Evolutionary conservation across 2,329 filamentous ascomycete genomes (phyloP), one percentile per base, ranked within the genome.

Genomic region (Sporothrix sp.): DNA sequence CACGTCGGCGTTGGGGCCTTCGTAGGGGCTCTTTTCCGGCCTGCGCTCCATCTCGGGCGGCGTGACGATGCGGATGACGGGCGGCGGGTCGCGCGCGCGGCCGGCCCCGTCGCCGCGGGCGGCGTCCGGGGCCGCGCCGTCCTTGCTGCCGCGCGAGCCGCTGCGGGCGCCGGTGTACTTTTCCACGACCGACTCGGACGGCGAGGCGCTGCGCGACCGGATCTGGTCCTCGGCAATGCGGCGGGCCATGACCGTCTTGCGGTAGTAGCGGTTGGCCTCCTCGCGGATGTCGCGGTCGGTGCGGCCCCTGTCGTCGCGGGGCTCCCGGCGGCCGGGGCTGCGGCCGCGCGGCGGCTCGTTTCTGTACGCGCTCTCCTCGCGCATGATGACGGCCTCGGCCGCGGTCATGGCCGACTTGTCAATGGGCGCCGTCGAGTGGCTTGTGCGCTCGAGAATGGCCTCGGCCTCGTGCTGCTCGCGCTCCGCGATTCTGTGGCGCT

Each of bases 1-100:
- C 48, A 83, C 78, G 61, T 84, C 80, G n/a, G 80, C 80, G 58
- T 84, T 70, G 2, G 80, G 80, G 7, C 65, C 74, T 55, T 75
- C 76, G 51, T 76, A 84, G 8, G 64, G 71, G 50, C 69, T 72
- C 63, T 73, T 74, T 36, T 70, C 68, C 10, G 63, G 58, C 2
- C 63, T 56, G 9, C 68, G 64, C 51, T 72, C 68, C 67, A 73
- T 72, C 52, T 71, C 70, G 18, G 77, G 77, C 10, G 79, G 77
- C 2, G 76, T 75, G 48, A 76, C 70, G 51, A 82, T 76, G 44
- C 68, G 68, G 40, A 70, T 60, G n/a, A 66, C 60, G 8, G 65
- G 58, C 14, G 44, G 43, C 23, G 35, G 36, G 30, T 23, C 18
- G 16, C 21, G 20, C 13, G 20, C 32, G 32, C 13, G 30, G 30